A percentile compares a stretch with the other conserved stretches of the same genome.
Conservation (phyloP, 129 eudicot genomes). For the Daucus carota region DNA sequence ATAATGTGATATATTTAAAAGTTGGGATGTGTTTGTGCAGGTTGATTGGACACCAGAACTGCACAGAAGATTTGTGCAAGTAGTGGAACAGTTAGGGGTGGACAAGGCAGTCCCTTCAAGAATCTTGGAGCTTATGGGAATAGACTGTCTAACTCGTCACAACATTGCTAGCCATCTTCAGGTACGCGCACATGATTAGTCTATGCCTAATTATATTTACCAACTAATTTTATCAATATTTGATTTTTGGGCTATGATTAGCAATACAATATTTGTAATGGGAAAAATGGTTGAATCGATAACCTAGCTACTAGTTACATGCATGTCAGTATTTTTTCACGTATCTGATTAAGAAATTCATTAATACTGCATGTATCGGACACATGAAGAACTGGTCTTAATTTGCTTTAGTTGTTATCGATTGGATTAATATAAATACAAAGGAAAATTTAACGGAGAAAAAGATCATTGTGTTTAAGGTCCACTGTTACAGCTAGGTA, state of each 20-base stretch:
- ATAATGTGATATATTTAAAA: not conserved
- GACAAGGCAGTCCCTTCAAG: conserved; percentile 99
- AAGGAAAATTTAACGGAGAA: no score
- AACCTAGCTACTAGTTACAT: not conserved
- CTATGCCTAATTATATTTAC: not conserved
- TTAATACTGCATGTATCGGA: not conserved
- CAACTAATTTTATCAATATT: no score
- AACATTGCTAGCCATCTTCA: conserved; percentile 99
- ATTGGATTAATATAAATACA: no score
- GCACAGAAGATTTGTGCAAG: conserved; percentile 91
- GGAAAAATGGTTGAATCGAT: no score
- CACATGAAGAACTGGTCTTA: no score
- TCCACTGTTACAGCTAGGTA: no score
- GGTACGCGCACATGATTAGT: conserved; percentile 41
- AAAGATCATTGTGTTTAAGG: no score
- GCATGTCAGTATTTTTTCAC: not conserved
- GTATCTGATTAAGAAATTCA: not conserved
- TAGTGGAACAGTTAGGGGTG: conserved; percentile 92
- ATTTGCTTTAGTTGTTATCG: no score
- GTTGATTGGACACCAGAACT: conserved; percentile 99
- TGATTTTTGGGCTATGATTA: no score
- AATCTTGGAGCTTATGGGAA: conserved; percentile 93
- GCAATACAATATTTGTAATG: not conserved
- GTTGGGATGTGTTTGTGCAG: conserved; percentile 17
- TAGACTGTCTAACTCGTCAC: conserved; percentile 92